Evolutionary conservation across 305 asterid species (phyloP).

Genomic region (Petunia hybrid): DNA sequence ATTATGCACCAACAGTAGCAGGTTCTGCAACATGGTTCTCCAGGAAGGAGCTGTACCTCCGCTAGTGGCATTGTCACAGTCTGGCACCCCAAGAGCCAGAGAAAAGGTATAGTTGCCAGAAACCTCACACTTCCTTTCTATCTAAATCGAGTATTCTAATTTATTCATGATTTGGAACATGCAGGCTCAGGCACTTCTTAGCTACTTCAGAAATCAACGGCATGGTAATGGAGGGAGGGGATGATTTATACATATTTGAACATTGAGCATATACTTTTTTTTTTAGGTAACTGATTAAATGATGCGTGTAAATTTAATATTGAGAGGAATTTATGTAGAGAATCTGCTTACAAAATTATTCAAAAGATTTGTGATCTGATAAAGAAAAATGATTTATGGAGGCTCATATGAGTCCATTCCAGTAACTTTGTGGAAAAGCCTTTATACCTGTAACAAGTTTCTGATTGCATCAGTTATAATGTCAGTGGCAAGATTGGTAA

Average conservation of each 20-base stretch:
- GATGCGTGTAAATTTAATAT: conserved; percentile 10
- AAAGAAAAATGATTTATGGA: conserved; percentile 19
- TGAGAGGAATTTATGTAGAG: conserved; percentile 14
- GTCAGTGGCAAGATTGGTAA: neutral
- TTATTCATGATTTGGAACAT: neutral
- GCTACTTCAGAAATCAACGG: conserved; percentile 32
- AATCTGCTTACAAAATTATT: neutral
- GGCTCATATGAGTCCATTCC: neutral
- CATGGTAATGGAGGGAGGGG: conserved; percentile 35
- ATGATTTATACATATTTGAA: conserved; percentile 19
- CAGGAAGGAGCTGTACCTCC: conserved; percentile 59
- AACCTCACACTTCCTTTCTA: neutral
- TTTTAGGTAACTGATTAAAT: neutral
- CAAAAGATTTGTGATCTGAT: neutral
- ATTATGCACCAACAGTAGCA: conserved; percentile 46
- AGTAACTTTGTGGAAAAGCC: neutral
- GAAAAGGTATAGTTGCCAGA: conserved; percentile 45
- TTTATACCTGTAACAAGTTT: neutral
- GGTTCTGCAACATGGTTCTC: conserved; percentile 48
- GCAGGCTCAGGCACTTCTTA: conserved; percentile 38
- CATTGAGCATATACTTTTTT: neutral
- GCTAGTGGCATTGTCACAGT: conserved; percentile 49
- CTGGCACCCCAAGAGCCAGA: conserved; percentile 53
- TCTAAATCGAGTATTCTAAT: neutral
- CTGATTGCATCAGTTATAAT: conserved; percentile 9